Conservation (phyloP, 2,329 filamentous ascomycete species). For the Scorias spongiosa region DNA sequence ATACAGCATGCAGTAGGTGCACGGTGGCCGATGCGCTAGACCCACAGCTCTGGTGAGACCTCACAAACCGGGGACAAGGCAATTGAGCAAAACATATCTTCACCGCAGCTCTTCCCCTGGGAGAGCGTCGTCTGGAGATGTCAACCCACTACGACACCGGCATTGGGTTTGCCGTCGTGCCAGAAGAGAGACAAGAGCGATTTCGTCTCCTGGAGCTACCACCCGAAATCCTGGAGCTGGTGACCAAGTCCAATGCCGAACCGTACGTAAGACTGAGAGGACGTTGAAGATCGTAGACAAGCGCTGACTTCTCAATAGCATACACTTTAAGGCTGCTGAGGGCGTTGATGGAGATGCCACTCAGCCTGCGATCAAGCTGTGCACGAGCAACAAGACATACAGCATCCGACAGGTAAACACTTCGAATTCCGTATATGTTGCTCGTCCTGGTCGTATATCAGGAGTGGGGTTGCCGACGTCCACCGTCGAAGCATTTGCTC, state of each 20-base stretch:
- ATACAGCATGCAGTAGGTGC: too few relatives aligned
- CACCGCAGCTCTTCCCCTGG: too few relatives aligned
- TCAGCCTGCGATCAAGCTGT: conserved; percentile 24
- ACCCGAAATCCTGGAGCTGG: conserved; percentile 38
- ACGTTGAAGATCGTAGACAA: background rate
- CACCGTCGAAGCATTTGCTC: conserved; percentile 16
- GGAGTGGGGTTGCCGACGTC: conserved; percentile 2
- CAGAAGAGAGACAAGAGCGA: conserved; percentile 31
- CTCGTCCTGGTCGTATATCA: conserved; percentile 16
- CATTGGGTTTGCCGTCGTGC: conserved; percentile 28
- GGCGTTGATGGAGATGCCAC: background rate
- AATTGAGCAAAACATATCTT: too few relatives aligned
- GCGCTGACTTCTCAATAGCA: background rate
- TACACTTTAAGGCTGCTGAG: conserved; percentile 1
- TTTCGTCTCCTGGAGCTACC: conserved; percentile 48
- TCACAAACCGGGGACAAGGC: too few relatives aligned
- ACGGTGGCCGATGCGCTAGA: too few relatives aligned
- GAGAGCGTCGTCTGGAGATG: conserved; percentile 16
- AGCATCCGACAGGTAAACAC: conserved; percentile 49
- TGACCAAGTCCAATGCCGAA: conserved; percentile 33
- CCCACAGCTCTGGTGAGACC: too few relatives aligned
- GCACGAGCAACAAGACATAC: conserved; percentile 42
- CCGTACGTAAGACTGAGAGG: conserved; percentile 18
- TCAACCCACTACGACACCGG: conserved; percentile 26
- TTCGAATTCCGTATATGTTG: conserved; percentile 46